These are phyloP conservation scores for Psilocybe cyanescens DNA, from an alignment of 768 basidiomycete species.

Conservation along the genomic window DNA sequence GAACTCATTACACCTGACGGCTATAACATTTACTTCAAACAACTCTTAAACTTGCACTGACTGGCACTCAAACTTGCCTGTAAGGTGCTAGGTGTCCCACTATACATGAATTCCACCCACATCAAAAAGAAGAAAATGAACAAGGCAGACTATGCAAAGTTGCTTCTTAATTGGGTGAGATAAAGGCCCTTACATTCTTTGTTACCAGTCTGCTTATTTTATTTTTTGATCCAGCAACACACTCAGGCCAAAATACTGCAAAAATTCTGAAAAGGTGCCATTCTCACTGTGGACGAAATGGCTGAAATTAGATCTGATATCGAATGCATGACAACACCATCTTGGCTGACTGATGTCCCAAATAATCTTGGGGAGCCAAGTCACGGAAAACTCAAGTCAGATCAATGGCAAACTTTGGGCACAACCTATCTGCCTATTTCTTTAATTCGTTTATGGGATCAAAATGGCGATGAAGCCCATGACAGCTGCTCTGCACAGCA, in stretches of 20 bases:
- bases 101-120: neutral
- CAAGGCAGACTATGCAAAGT: too few species aligned
- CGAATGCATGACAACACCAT: conserved; percentile 25
- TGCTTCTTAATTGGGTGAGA: too few species aligned
- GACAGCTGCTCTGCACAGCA: neutral
- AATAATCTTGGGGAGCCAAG: conserved; percentile 19
- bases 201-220: too few species aligned
- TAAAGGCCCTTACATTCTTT: too few species aligned
- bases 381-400: conserved; percentile 34
- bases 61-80: too few species aligned
- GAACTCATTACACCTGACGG: too few species aligned
- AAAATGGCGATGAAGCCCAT: too few species aligned
- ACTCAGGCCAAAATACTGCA: too few species aligned
- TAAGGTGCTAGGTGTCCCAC: too few species aligned
- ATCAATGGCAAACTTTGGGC: conserved; percentile 39
- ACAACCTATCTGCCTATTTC: conserved; percentile 35
- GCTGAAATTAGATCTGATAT: conserved; percentile 28
- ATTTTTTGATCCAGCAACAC: too few species aligned
- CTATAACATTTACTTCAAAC: too few species aligned
- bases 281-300: conserved; percentile 12
- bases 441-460: conserved; percentile 36
- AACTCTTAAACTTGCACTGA: too few species aligned
- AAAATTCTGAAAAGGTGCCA: neutral
- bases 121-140: neutral
- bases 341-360: conserved; percentile 27